Evolutionary conservation across 495 filamentous ascomycete species (phyloP).

Genomic region (Filosporella fistucella): DNA sequence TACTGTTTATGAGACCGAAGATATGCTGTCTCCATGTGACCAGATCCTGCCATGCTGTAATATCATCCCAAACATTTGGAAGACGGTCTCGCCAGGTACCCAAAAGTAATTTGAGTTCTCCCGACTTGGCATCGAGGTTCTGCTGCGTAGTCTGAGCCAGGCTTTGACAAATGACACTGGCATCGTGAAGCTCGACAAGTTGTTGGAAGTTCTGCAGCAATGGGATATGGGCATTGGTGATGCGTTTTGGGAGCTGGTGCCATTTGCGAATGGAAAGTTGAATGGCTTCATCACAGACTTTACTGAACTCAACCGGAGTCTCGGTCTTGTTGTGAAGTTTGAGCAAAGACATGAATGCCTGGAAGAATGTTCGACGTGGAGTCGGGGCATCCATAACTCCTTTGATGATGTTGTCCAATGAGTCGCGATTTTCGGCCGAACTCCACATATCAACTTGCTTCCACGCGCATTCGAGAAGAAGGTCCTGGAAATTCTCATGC

Average conservation of each 20-base stretch:
- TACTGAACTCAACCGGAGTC: conserved; percentile 71
- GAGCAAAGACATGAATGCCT: conserved; percentile 92
- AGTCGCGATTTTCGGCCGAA: conserved; percentile 75
- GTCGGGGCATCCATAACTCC: conserved; percentile 96
- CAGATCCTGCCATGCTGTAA: conserved; percentile 97
- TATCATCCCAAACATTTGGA: conserved; percentile 98
- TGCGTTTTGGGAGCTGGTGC: conserved; percentile 89
- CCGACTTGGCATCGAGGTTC: conserved; percentile 91
- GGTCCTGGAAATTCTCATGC: conserved; percentile 96
- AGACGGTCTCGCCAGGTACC: conserved; percentile 93
- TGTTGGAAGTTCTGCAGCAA: conserved; percentile 97
- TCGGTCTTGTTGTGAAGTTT: conserved; percentile 90
- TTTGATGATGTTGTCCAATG: conserved; percentile 86
- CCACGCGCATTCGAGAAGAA: conserved; percentile 94
- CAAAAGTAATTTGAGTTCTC: conserved; percentile 90
- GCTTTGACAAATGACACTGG: conserved; percentile 89
- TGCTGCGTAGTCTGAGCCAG: conserved; percentile 73
- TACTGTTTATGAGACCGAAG: conserved; percentile 93
- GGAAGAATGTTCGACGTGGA: conserved; percentile 89
- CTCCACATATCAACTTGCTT: conserved; percentile 91
- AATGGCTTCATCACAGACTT: conserved; percentile 91
- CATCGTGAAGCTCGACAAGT: conserved; percentile 96
- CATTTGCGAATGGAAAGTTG: conserved; percentile 96
- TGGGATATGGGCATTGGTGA: conserved; percentile 94
- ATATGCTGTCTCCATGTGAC: conserved; percentile 99